Percentiles rank a stretch among this genome's conserved stretches.
phyloP scores from a whole-genome alignment of 2,329 filamentous ascomycete genomes.

The Cytospora mali region DNA sequence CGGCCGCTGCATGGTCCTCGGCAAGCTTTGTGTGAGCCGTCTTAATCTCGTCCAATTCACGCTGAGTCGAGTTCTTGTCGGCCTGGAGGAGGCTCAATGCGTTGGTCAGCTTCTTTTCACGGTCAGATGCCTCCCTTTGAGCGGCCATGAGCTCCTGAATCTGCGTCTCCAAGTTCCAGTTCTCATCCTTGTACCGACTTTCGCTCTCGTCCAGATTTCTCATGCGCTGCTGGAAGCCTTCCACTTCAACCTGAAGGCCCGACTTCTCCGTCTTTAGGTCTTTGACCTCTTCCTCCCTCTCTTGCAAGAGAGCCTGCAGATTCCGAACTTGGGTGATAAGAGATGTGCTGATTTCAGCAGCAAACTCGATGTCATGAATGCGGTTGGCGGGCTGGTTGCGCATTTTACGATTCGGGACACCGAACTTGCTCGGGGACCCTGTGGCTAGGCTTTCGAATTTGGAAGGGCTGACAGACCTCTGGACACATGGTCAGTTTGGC shows the following conservation, averaged over 20 bases:
- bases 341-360: constrained; percentile 96
- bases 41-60: constrained; percentile 89
- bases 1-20: constrained; percentile 75
- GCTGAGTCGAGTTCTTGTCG: constrained; percentile 78
- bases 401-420: constrained; percentile 82
- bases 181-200: constrained; percentile 95
- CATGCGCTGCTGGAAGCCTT: constrained; percentile 77
- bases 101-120: constrained; percentile 80
- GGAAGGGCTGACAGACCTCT: constrained; percentile 72
- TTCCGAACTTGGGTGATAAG: constrained; percentile 92
- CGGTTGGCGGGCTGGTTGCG: constrained; percentile 87
- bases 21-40: constrained; percentile 74
- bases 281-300: constrained; percentile 86
- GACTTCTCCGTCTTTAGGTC: constrained; percentile 74
- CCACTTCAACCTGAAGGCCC: constrained; percentile 78
- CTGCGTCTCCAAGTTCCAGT: constrained; percentile 94
- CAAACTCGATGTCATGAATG: constrained; percentile 95
- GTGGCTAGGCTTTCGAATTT: constrained; percentile 77
- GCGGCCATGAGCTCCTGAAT: constrained; percentile 79
- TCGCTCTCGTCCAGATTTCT: constrained; percentile 89
- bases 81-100: constrained; percentile 68
- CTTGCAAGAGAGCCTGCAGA: constrained; percentile 79
- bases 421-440: constrained; percentile 86
- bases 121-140: constrained; percentile 75
- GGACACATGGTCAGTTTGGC: constrained; percentile 28